phyloP scores from a whole-genome alignment of 768 basidiomycete genomes.

The Macrolepiota albuminosa region DNA sequence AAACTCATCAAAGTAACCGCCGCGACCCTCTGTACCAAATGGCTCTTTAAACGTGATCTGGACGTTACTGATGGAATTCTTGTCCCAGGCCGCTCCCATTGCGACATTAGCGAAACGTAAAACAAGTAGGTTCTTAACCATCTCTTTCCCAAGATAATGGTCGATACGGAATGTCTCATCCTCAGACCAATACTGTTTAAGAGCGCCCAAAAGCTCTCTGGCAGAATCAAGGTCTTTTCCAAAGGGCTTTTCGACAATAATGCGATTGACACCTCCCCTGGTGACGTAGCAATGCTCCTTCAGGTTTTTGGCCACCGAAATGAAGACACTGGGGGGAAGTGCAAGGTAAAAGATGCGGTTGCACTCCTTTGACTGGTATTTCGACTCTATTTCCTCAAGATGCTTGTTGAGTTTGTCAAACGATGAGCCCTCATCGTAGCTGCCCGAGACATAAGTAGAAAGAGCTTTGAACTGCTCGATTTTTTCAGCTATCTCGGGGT shows the following conservation, averaged over 20 bases:
- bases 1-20: slow-evolving; percentile 99
- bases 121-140: slow-evolving; percentile 98
- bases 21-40: slow-evolving; percentile 98
- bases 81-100: slow-evolving; percentile 88
- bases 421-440: slow-evolving; percentile 80
- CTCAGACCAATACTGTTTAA: slow-evolving; percentile 90
- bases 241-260: slow-evolving; percentile 99
- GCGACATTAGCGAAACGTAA: slow-evolving; percentile 94
- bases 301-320: slow-evolving; percentile 78
- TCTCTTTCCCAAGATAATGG: slow-evolving; percentile 99
- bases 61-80: slow-evolving; percentile 92
- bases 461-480: slow-evolving; percentile 82
- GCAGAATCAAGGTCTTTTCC: slow-evolving; percentile 91
- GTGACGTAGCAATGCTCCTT: slow-evolving; percentile 76
- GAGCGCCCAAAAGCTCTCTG: slow-evolving; percentile 65
- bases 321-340: slow-evolving; percentile 95
- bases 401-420: slow-evolving; percentile 76
- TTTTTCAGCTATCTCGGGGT: slow-evolving; percentile 49
- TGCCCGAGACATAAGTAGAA: slow-evolving; percentile 79
- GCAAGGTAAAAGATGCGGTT: slow-evolving; percentile 97
- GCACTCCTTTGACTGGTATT: slow-evolving; percentile 54
- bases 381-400: slow-evolving; percentile 72
- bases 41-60: slow-evolving; percentile 99
- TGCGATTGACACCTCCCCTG: slow-evolving; percentile 72
- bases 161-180: slow-evolving; percentile 99